Evolutionary conservation across 179 eudicot species (phyloP), one percentile per base, ranked within the genome.

Genomic region (Actinidia arguta): DNA sequence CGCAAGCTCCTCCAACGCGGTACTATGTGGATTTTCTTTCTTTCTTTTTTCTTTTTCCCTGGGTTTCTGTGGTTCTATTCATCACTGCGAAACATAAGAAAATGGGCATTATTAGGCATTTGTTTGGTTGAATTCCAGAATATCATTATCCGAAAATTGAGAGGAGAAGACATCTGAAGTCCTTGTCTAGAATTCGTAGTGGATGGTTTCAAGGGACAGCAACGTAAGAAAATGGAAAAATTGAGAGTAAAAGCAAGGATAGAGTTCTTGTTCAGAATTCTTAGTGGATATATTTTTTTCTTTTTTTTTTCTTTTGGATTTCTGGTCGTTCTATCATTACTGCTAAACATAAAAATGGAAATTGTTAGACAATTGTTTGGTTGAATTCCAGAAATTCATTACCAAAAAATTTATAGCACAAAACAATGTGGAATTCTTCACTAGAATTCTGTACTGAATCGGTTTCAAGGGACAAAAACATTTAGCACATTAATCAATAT

Each of bases 1-100:
- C 82, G 84, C 83, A 8, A 93, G 89, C 78, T 90, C 92, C 69
- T 87, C 91, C 55, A 93, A 91, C 88, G 89, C 88, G 91, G 98
- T 95, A 88, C 42, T 42, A 7, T 27, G 6, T 61, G 20, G 47
- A 0, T 62, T 39, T 39, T 39, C 2, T 55, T 52, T 63, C 16
- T 66, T 25, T 31, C 31, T 4, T 9, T 20, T 24, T 4, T 11
- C 51, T 36, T 18, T 24, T 75, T 46, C 11, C 64, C 7, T 48
- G 8, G 31, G 5, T 54, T 52, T 22, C 14, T 4, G 48, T 47
- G 17, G 55, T 63, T 18, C 8, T 64, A 64, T 25, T 64, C 1
- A 63, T 9, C 39, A 48, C 14, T 4, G 42, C 42, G 42, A n/a
- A 36, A 25, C 14, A 39, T 39, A 72, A 72, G 27, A 24, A 27